A percentile compares a stretch with the other conserved stretches of the same genome.
Evolutionary conservation across 306 rosid genomes (phyloP).

Genomic region (Vigna hirtella): DNA sequence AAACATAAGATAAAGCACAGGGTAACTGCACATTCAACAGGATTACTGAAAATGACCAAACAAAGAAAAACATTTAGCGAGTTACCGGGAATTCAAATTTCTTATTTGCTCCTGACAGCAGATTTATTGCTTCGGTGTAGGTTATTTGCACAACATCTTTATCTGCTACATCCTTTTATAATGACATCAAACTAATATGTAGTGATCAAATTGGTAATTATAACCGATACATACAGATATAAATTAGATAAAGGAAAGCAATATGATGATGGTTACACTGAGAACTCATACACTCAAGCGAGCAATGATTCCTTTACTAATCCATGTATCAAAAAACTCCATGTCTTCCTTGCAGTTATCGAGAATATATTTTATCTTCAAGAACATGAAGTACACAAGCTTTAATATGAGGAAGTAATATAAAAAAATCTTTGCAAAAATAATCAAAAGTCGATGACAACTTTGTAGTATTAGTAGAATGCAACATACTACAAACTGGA

Average conservation of each 20-base stretch:
- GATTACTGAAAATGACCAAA: constrained; percentile 11
- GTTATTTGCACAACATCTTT: constrained; percentile 83
- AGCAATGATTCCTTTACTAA: constrained; percentile 84
- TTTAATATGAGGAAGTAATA: constrained; percentile 26
- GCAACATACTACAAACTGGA: constrained; percentile 93
- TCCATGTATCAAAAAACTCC: constrained; percentile 96
- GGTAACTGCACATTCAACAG: constrained; percentile 6
- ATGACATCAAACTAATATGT: constrained; percentile 35
- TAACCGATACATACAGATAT: constrained; percentile 14
- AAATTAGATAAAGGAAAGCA: constrained; percentile 36
- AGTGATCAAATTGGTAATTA: constrained; percentile 15
- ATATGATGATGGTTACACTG: constrained; percentile 52
- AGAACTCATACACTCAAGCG: constrained; percentile 89
- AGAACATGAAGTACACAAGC: constrained; percentile 28
- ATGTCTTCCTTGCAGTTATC: constrained; percentile 96
- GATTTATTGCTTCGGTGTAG: constrained; percentile 87
- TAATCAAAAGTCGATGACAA: constrained; percentile 31
- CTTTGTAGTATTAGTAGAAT: constrained; percentile 48
- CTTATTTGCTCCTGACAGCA: constrained; percentile 78
- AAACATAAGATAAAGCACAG: constrained; percentile 2
- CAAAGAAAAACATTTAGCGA: neutral
- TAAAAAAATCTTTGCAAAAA: constrained; percentile 33
- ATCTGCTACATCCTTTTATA: constrained; percentile 74
- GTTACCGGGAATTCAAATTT: constrained; percentile 96
- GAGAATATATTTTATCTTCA: constrained; percentile 80